Base-by-base conservation (phyloP, 2,329 filamentous ascomycete species). In the Seiridium cupressi region DNA sequence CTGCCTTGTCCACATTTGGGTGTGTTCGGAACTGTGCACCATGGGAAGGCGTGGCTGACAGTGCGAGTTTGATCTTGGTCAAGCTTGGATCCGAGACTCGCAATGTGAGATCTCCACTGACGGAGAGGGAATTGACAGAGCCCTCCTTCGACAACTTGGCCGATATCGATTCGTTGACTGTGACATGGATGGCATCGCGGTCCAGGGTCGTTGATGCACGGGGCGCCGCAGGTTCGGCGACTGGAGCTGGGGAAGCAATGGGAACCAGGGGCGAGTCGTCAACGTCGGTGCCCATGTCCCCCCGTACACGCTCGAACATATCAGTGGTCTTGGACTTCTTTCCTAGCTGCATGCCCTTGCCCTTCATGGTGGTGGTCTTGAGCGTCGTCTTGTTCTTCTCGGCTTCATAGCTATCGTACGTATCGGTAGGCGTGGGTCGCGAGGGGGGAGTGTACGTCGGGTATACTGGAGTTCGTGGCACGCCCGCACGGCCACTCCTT, bases 261-360 rank as follows among this genome's bases (percentile, higher is more conserved):
- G 79, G 72, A 18, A 94, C 88, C 34, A 96, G 82, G 44, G 92
- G 92, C 48, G 79, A 77, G 58, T 93, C 89, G 72, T 97, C 93
- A 44, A 87, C 87, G 71, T 96, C 92, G 44, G 89, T 84, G n/a
- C 93, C 93, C 72, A 98, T 83, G 65, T 98, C 94, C 61, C 91
- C 92, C 66, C 93, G 89, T 40, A 99, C 93, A 70, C 93, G 91
- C 77, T 98, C 94, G 74, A 96, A 98, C 84, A 98, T 97, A 75
- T 96, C 94, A 36, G 91, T 96, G 31, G 92, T 93, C 82, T 98
- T 98, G 62, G 92, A 96, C 81, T 99, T 99, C 83, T 98, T 98
- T 77, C 95, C 95, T 60, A 99, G 83, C 77, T 98, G 94, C 96
- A 99, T 99, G 67, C 95, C 95, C 82, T 99, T 99, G 69, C 92